Evolutionary conservation across 2,329 filamentous ascomycete species (phyloP).

Genomic region (Calonectria crousiana): DNA sequence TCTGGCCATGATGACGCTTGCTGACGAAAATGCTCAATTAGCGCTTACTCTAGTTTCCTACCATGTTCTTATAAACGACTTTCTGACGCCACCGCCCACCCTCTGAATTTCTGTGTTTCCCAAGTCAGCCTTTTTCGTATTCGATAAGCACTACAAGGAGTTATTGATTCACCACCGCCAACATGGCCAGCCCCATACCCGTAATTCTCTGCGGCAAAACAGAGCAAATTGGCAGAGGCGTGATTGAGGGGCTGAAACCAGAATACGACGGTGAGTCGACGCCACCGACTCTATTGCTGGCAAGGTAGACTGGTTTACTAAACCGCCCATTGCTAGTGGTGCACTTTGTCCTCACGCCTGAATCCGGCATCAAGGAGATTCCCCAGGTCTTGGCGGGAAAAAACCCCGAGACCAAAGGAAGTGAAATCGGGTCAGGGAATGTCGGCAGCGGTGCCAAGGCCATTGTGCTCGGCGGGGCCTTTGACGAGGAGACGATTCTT

Average conservation of each 20-base stretch:
- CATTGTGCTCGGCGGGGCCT: constrained; percentile 41
- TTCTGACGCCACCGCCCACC: neutral
- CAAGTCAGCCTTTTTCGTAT: neutral
- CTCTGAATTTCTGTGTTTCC: too few relatives aligned
- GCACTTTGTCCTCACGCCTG: constrained; percentile 37
- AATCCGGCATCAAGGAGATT: constrained; percentile 34
- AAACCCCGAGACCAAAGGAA: neutral
- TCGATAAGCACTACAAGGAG: neutral
- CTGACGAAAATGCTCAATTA: neutral
- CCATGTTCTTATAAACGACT: neutral
- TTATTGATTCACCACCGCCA: neutral
- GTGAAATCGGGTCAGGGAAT: constrained; percentile 18
- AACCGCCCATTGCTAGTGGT: constrained; percentile 25
- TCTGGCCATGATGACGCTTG: neutral
- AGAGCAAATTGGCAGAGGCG: constrained; percentile 36
- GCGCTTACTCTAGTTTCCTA: neutral
- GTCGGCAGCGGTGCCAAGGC: constrained; percentile 12
- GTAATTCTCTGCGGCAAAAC: constrained; percentile 42
- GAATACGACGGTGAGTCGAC: constrained; percentile 41
- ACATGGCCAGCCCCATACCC: constrained; percentile 23
- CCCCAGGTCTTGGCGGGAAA: constrained; percentile 33
- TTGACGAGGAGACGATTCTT: constrained; percentile 17
- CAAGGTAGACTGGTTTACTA: neutral
- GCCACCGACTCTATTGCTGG: neutral
- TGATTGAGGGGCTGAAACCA: constrained; percentile 41